These are phyloP conservation scores for Ogataea ganodermae DNA, from an alignment of 805 yeast genomes.

Conservation along the genomic window DNA sequence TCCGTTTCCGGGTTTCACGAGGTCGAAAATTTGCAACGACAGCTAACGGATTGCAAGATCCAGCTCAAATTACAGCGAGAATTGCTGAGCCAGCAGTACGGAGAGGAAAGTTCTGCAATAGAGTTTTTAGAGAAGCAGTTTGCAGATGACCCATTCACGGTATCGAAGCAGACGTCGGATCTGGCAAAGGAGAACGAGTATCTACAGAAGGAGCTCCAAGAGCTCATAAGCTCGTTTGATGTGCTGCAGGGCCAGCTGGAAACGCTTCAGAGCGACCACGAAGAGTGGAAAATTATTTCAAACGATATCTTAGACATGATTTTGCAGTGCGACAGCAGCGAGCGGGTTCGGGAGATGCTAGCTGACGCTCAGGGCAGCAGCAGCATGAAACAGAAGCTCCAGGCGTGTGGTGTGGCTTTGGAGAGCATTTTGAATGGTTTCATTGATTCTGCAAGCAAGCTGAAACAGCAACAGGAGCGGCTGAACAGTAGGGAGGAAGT, in stretches of 20 bases:
- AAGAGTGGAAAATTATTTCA: slow-evolving; percentile 14
- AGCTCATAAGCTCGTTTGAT: slow-evolving; percentile 21
- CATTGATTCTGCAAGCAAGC: not conserved
- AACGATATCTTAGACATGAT: slow-evolving; percentile 16
- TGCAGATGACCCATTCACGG: not conserved
- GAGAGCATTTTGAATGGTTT: not conserved
- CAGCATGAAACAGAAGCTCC: slow-evolving; percentile 13
- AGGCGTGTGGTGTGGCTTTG: slow-evolving; percentile 6
- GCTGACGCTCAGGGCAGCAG: not conserved
- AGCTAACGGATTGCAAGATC: slow-evolving; percentile 37
- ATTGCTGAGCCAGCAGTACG: slow-evolving; percentile 28
- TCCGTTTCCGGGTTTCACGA: slow-evolving; percentile 24
- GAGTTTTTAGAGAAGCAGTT: slow-evolving; percentile 20
- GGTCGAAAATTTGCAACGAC: slow-evolving; percentile 31
- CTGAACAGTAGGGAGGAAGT: not conserved
- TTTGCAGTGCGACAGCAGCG: slow-evolving; percentile 1
- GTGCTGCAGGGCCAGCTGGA: slow-evolving; percentile 21
- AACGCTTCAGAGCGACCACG: slow-evolving; percentile 19
- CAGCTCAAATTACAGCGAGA: slow-evolving; percentile 36
- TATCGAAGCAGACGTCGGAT: not conserved
- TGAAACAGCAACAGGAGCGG: not conserved
- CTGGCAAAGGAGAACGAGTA: slow-evolving; percentile 7
- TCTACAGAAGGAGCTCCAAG: slow-evolving; percentile 21
- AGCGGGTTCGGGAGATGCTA: not conserved
- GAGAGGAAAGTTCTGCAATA: slow-evolving; percentile 20